Conservation (phyloP, 2,329 filamentous ascomycete species). For the Pseudocercospora crystallina region DNA sequence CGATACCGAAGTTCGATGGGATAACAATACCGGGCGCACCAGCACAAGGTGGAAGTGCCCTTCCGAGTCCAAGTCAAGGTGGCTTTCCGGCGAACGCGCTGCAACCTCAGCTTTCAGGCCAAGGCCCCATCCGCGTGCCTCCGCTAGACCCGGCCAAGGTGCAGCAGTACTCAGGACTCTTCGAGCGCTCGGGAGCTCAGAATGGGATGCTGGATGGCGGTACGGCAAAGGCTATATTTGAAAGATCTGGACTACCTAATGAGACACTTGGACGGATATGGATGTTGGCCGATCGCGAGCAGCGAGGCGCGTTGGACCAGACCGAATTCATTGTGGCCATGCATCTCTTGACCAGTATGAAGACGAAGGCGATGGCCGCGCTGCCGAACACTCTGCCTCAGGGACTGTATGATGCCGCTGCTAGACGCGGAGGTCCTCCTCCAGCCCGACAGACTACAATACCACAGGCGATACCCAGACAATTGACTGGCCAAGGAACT, state of each 20-base stretch:
- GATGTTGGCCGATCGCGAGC: constrained; percentile 91
- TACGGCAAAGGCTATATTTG: constrained; percentile 87
- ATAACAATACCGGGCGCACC: constrained; percentile 49
- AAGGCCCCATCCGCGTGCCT: constrained; percentile 78
- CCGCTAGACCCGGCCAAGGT: constrained; percentile 86
- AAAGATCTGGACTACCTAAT: constrained; percentile 85
- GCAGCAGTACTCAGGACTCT: constrained; percentile 81
- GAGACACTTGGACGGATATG: constrained; percentile 92
- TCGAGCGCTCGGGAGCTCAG: constrained; percentile 81
- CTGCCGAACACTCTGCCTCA: constrained; percentile 80
- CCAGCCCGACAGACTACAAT: constrained; percentile 28
- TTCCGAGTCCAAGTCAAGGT: constrained; percentile 25
- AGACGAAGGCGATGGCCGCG: constrained; percentile 74
- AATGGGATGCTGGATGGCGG: constrained; percentile 71
- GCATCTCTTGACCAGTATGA: constrained; percentile 91
- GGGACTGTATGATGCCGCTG: constrained; percentile 85
- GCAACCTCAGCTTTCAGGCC: constrained; percentile 34
- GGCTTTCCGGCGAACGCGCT: constrained; percentile 28
- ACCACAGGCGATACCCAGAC: constrained; percentile 67
- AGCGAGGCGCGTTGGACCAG: constrained; percentile 78
- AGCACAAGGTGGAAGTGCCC: constrained; percentile 6
- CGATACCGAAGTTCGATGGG: constrained; percentile 90
- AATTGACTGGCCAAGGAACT: constrained; percentile 65
- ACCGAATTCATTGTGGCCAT: constrained; percentile 98
- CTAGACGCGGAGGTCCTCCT: constrained; percentile 60